phyloP scores from a whole-genome alignment of 2,329 filamentous ascomycete species.

The Fusarium incarnatum region DNA sequence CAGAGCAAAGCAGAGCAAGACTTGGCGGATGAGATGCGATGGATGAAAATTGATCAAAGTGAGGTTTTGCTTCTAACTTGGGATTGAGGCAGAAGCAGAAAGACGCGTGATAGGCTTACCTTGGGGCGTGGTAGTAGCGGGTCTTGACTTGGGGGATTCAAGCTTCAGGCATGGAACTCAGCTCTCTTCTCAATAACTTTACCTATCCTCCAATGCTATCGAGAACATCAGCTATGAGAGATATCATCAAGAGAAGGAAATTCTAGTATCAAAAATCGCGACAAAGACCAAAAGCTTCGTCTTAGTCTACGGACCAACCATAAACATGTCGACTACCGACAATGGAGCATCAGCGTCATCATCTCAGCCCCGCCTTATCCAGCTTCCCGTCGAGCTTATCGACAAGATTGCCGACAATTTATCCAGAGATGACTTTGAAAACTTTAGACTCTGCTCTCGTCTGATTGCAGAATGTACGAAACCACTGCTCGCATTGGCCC shows the following conservation, averaged over 20 bases:
- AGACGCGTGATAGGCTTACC: constrained; percentile 12
- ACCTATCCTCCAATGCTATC: neutral
- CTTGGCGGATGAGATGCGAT: neutral
- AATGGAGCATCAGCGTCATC: constrained; percentile 1
- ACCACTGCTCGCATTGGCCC: constrained; percentile 33
- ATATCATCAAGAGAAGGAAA: neutral
- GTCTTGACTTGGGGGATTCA: neutral
- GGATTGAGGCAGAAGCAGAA: constrained; percentile 3
- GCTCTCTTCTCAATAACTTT: neutral
- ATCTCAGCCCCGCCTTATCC: constrained; percentile 13
- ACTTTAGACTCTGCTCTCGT: constrained; percentile 52
- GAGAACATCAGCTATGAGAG: neutral
- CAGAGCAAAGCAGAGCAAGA: neutral
- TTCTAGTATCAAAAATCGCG: neutral
- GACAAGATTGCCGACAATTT: constrained; percentile 58
- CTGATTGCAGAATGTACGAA: constrained; percentile 4
- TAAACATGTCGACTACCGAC: constrained; percentile 1
- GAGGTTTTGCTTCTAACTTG: neutral
- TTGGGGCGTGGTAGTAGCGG: constrained; percentile 8
- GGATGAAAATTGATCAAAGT: constrained; percentile 12
- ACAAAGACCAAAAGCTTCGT: constrained; percentile 3
- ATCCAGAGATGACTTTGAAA: constrained; percentile 53
- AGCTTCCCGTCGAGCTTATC: constrained; percentile 55
- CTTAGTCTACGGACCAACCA: neutral
- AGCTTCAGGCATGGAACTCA: neutral